These are phyloP conservation scores for Cutaneotrichosporon sp. DNA, from an alignment of 1,284 basidiomycete genomes.

Conservation along the genomic window DNA sequence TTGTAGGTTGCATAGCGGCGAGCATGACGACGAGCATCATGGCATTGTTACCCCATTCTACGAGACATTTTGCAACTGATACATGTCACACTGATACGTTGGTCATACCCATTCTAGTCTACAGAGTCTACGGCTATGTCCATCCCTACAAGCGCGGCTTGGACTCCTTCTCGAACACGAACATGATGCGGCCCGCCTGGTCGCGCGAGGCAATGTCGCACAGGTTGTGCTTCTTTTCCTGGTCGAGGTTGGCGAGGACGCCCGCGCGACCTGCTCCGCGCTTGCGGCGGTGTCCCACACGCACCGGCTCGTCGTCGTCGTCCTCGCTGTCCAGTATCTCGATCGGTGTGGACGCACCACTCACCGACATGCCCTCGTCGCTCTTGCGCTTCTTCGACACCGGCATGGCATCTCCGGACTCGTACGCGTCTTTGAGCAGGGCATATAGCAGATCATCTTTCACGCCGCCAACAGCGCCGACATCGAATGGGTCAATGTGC, in stretches of 20 bases:
- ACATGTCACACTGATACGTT: not conserved
- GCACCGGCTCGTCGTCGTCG: slow-evolving; percentile 6
- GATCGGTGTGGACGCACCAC: not conserved
- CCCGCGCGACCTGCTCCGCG: not conserved
- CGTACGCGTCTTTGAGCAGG: slow-evolving; percentile 28
- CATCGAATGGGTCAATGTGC: slow-evolving; percentile 58
- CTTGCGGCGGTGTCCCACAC: not conserved
- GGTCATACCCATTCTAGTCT: not conserved
- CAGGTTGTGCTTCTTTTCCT: slow-evolving; percentile 32
- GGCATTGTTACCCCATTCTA: slow-evolving; percentile 1
- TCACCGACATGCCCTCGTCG: not conserved
- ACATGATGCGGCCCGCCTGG: slow-evolving; percentile 39
- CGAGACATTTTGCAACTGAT: too few species aligned
- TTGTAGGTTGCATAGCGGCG: slow-evolving; percentile 4
- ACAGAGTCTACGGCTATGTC: too few species aligned
- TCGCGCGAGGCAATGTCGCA: slow-evolving; percentile 24
- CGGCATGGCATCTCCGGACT: slow-evolving; percentile 2
- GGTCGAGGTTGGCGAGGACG: not conserved
- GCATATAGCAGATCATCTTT: slow-evolving; percentile 31
- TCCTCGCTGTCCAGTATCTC: not conserved
- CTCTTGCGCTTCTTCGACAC: slow-evolving; percentile 15
- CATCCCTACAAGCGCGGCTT: slow-evolving; percentile 22
- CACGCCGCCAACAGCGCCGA: slow-evolving; percentile 53
- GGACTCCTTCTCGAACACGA: slow-evolving; percentile 44
- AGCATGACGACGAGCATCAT: not conserved